Base-by-base conservation (phyloP, 1,139 yeast genomes). In the Taphrina wiesneri region DNA sequence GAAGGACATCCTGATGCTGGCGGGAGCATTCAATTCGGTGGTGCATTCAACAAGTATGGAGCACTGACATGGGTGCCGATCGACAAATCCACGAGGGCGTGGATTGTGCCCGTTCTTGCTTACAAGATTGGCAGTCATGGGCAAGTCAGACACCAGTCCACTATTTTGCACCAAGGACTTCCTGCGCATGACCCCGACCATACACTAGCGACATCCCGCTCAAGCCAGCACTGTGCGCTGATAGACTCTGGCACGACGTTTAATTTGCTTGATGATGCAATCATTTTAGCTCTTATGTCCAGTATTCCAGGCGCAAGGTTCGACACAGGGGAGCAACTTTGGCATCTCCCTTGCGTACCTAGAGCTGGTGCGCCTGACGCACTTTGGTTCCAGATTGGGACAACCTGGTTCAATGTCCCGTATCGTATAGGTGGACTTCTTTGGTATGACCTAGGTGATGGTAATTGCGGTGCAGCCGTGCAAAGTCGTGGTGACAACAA, bases 181-280 rank as follows among this genome's bases (percentile, higher is more conserved):
- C 7, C 49, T 21, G 15, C 28, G 9, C 11, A 19, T 7, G 49
- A 4, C 28, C 2, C 25, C n/a, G 11, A 7, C 2, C 11, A 7
- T 7, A 13, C 6, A 7, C 15, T 1, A 2, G 11, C 9, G 13
- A 6, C n/a, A 2, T 6, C 49, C 47, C n/a, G 6, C 15, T 3
- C n/a, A n/a, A 21, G 26, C 5, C 49, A 9, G 54, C 54, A 30
- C 36, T 30, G 36, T 25, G 54, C 54, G 4, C 19, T 49, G 36
- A 1, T 49, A 13, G 54, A 49, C 26, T 26, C 54, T 11, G 54
- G 54, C 54, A 49, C 54, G 19, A 49, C 54, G 5, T 30, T 49
- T 36, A 49, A 21, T 15, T 11, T 49, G 36, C 54, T 49, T 9
- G 54, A 49, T 17, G 54, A 49, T 15, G 23, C 34, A 17, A 49